Evolutionary conservation across 2,329 filamentous ascomycete species (phyloP), one percentile per base, ranked within the genome.

Genomic region (Aspergillus japonicus): DNA sequence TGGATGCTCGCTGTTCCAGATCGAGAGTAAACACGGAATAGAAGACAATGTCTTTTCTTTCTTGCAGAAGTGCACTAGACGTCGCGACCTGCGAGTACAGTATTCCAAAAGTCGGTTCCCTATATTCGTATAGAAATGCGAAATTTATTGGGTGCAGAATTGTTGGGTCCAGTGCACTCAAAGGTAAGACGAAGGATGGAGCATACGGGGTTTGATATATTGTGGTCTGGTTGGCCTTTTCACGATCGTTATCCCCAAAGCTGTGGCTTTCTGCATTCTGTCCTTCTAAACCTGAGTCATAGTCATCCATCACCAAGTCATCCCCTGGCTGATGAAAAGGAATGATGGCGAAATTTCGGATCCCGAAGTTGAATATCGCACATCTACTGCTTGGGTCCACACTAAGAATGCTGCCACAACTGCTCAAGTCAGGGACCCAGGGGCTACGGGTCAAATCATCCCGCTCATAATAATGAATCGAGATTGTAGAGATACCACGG

Each of bases 381-480:
- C 96, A 99, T 79, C 94, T 86, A 78, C 91, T 96, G 67, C 89
- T 89, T 2, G 95, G 94, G 71, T 99, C 95, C 60, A 94, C 91
- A 53, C 89, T 89, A 69, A 99, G 81, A 69, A 90, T 90, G 74
- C 90, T 96, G 75, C 87, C 84, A 73, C 89, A 92, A 63, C 90
- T 86, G 72, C 86, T 87, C 69, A 96, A 79, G 57, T 89, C 85
- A 55, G 89, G 84, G 54, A 89, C 87, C 89, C 92, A 97, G 0
- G 94, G 93, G 63, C 87, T 89, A 56, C 89, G 87, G 66, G 89
- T 87, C 62, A 94, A 81, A 72, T 96, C 93, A 71, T 97, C 93
- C 74, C 95, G 91, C 76, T 99, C 95, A 78, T 98, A 99, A 82
- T 93, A 98, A 80, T 99, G 95, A 69, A 99, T 94, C 54, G 94